phyloP scores from a whole-genome alignment of 2,329 filamentous ascomycete genomes.

The Chlorencoelia australis region DNA sequence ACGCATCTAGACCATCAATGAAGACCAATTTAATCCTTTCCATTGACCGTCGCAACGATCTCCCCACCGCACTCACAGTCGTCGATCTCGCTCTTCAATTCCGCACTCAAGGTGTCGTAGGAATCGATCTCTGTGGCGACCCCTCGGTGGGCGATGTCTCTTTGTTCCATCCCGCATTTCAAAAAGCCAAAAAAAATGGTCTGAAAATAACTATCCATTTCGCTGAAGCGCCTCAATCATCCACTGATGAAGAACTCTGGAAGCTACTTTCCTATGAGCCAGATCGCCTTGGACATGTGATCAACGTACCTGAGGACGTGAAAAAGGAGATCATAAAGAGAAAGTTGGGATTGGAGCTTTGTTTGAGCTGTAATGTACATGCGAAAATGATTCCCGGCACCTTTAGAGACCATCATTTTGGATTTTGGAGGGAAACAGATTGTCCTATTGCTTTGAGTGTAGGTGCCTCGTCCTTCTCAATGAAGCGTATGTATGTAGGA shows the following conservation, averaged over 20 bases:
- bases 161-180: conserved; percentile 50
- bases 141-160: conserved; percentile 52
- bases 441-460: conserved; percentile 59
- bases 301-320: conserved; percentile 56
- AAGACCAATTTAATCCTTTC: conserved; percentile 61
- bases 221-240: conserved; percentile 54
- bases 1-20: conserved; percentile 31
- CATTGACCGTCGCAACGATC: conserved; percentile 55
- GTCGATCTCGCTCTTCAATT: conserved; percentile 53
- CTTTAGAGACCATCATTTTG: conserved; percentile 64
- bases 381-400: conserved; percentile 61
- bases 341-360: conserved; percentile 61
- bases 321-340: conserved; percentile 43
- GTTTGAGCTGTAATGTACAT: conserved; percentile 71
- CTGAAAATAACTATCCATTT: conserved; percentile 68
- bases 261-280: conserved; percentile 57
- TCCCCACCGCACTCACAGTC: conserved; percentile 49
- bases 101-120: conserved; percentile 49
- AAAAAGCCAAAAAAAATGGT: conserved; percentile 41
- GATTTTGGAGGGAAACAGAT: conserved; percentile 54
- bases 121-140: conserved; percentile 71
- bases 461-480: conserved; percentile 30
- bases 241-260: conserved; percentile 48
- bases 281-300: conserved; percentile 66
- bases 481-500: no score